These are phyloP conservation scores for Amanita jacksonii DNA, from an alignment of 768 basidiomycete species.

Conservation along the genomic window DNA sequence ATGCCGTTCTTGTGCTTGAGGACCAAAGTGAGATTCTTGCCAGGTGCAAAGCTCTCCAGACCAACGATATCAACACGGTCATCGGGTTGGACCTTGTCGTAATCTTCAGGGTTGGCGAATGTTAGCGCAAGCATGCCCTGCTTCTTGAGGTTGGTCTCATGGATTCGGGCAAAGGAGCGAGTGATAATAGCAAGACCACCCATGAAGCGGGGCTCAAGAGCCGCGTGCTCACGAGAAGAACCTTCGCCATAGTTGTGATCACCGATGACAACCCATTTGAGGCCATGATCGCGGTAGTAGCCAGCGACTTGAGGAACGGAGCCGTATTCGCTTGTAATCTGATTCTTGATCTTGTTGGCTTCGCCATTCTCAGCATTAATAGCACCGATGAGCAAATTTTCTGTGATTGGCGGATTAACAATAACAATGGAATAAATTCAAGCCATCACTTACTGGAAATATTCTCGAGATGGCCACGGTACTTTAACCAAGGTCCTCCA, in stretches of 20 bases:
- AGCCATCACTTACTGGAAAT: constrained; percentile 66
- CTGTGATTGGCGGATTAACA: too few species aligned
- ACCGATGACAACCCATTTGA: constrained; percentile 98
- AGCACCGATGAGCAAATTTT: constrained; percentile 97
- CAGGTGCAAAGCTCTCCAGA: constrained; percentile 81
- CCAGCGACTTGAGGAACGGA: constrained; percentile 81
- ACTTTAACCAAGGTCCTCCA: constrained; percentile 99
- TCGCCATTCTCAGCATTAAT: constrained; percentile 94
- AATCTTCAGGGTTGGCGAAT: constrained; percentile 86
- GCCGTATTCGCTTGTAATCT: constrained; percentile 76
- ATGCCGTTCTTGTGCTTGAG: constrained; percentile 78
- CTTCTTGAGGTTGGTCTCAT: constrained; percentile 98
- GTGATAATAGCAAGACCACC: constrained; percentile 95
- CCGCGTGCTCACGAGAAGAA: constrained; percentile 96
- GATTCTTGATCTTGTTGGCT: constrained; percentile 94
- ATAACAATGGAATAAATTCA: constrained; percentile 7
- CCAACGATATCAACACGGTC: constrained; percentile 90
- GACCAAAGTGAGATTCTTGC: constrained; percentile 79
- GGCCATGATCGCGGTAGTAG: constrained; percentile 79
- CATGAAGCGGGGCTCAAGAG: constrained; percentile 90
- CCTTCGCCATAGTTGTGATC: constrained; percentile 97
- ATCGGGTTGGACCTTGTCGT: constrained; percentile 81
- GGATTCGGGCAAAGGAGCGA: constrained; percentile 95
- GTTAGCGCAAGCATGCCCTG: constrained; percentile 98
- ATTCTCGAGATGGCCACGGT: constrained; percentile 97